phyloP scores from a whole-genome alignment of 2,329 filamentous ascomycete species.

The Rosellinia necatrix region DNA sequence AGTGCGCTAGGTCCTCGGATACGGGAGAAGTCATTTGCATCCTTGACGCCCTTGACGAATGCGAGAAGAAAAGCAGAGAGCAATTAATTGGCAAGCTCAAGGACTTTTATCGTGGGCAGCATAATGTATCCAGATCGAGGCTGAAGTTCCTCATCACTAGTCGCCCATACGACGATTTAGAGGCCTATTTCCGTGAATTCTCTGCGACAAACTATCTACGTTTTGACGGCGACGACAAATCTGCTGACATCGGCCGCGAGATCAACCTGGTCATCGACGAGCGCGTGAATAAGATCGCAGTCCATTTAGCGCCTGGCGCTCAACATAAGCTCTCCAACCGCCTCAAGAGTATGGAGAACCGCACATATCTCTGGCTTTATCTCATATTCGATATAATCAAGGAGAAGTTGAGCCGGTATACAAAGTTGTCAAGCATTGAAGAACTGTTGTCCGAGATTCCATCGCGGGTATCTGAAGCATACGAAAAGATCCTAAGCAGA shows the following conservation, averaged over 20 bases:
- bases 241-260: not conserved
- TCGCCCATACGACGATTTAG: slow-evolving; percentile 8
- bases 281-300: not conserved
- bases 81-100: not conserved
- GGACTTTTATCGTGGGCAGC: not conserved
- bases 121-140: not conserved
- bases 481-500: slow-evolving; percentile 10
- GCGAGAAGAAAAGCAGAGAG: not conserved
- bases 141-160: slow-evolving; percentile 15
- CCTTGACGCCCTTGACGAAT: slow-evolving; percentile 15
- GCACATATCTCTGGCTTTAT: slow-evolving; percentile 17
- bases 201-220: not conserved
- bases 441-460: not conserved
- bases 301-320: not conserved
- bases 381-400: slow-evolving; percentile 7
- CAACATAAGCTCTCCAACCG: not conserved
- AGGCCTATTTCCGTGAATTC: not conserved
- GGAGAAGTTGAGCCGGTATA: not conserved
- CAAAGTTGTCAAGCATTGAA: not conserved
- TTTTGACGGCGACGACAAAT: slow-evolving; percentile 8
- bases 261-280: slow-evolving; percentile 15
- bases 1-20: not conserved
- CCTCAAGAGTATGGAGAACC: slow-evolving; percentile 4
- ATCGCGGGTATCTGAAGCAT: not conserved
- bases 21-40: slow-evolving; percentile 9